These are phyloP conservation scores for Fraxinus albicans DNA, from an alignment of 305 asterid species.

Conservation along the genomic window DNA sequence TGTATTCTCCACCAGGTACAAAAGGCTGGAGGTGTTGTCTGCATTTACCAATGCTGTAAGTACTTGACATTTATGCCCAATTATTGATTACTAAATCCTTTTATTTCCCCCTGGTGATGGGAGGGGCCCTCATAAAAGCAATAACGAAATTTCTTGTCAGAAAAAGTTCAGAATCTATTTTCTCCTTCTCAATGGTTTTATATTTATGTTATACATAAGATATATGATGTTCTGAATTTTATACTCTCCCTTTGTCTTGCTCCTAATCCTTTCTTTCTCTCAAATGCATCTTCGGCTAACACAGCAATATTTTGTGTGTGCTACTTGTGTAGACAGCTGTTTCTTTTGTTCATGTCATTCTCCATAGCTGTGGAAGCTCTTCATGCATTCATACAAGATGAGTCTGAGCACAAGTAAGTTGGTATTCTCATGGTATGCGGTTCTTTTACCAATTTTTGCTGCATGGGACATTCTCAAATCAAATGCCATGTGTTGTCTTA, in stretches of 20 bases:
- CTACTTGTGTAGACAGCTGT: constrained; percentile 93
- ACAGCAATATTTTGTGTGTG: constrained; percentile 28
- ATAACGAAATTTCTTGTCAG: not conserved
- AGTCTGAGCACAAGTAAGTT: constrained; percentile 98
- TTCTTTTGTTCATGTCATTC: constrained; percentile 93
- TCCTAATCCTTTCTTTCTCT: not conserved
- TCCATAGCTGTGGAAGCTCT: constrained; percentile 96
- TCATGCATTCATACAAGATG: constrained; percentile 96
- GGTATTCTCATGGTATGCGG: constrained; percentile 13
- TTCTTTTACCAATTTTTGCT: not conserved
- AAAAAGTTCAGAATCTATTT: not conserved
- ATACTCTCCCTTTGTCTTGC: constrained; percentile 5
- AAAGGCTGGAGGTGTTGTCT: constrained; percentile 85
- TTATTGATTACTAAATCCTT: constrained; percentile 3
- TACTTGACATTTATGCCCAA: constrained; percentile 27
- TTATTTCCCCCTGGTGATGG: constrained; percentile 7
- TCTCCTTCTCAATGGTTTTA: constrained; percentile 7
- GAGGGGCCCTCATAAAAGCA: not conserved
- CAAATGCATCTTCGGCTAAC: constrained; percentile 28
- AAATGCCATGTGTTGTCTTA: constrained; percentile 16
- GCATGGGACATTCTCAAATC: not conserved
- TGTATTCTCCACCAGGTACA: constrained; percentile 58
- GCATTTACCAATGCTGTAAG: constrained; percentile 99
- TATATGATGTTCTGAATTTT: not conserved
- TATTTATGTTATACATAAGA: not conserved